Base-by-base conservation (phyloP, 1,284 basidiomycete species). In the Afroboletus lepidellus region DNA sequence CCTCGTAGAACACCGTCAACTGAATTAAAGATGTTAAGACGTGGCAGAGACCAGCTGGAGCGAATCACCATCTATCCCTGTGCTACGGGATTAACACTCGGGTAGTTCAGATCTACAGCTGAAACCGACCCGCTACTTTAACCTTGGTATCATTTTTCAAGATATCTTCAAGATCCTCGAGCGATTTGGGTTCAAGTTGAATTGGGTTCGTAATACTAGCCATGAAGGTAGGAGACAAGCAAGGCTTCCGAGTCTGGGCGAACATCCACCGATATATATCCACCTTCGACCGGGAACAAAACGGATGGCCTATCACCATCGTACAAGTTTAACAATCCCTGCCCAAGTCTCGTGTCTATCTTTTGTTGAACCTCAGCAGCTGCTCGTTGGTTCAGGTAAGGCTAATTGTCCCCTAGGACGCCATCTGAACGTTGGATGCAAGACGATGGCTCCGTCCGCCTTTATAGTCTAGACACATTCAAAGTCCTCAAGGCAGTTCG, bases 1-100 rank as follows among this genome's bases (percentile, higher is more conserved):
- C 95, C 95, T 43, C 95, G 80, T 15, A 98, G 78, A 18, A 98
- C 84, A 33, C 96, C 96, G 70, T 99, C 96, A 42, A 95, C 92
- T 89, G 51, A 36, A 41, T 18, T 21, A 46, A n/a, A 46, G 41
- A 45, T 9, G 37, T 55, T 57, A 21, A 61, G 27, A 46, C 7
- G 42, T 51, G 36, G 9, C 36, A 48, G 36, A 48, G 46, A 42
- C 29, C 21, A 41, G 30, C 16, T 44, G 59, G 52, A 45, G 39
- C 47, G 18, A 55, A 65, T 62, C 63, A 88, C 86, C 87, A 67
- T 89, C 86, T 51, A 90, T 76, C 8, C 85, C 84, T 89, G 47
- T 9, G 46, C 34, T 12, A 24, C 41, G 25, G 29, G 30, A 41
- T 55, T 21, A 44, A 41, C 38, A 21, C 11, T 24, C 24, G 15